Percentiles rank a stretch among this genome's conserved stretches.
Conservation (phyloP, 2,329 filamentous ascomycete genomes). For the Aspergillus neoniger region DNA sequence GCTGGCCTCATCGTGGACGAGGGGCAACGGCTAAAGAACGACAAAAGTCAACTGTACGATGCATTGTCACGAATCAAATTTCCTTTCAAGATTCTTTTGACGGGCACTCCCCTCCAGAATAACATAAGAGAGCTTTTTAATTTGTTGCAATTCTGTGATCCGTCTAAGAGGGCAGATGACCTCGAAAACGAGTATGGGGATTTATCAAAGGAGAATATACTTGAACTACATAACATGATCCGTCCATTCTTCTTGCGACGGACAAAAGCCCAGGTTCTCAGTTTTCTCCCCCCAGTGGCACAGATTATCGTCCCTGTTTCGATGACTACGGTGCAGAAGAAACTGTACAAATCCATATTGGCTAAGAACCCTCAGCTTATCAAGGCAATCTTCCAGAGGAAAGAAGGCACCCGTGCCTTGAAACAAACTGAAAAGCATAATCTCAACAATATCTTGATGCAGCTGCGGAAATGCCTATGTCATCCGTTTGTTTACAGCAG, state of each 20-base stretch:
- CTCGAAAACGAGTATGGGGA: slow-evolving; percentile 75
- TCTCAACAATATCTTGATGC: slow-evolving; percentile 92
- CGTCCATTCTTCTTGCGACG: slow-evolving; percentile 70
- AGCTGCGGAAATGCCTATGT: slow-evolving; percentile 89
- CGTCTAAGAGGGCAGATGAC: slow-evolving; percentile 65
- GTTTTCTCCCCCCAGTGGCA: slow-evolving; percentile 87
- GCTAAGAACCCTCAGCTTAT: slow-evolving; percentile 88
- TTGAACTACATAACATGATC: slow-evolving; percentile 79
- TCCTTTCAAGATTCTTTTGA: slow-evolving; percentile 82
- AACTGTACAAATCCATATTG: slow-evolving; percentile 89
- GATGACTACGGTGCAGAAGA: slow-evolving; percentile 92
- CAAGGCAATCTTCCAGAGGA: slow-evolving; percentile 74
- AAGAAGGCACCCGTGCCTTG: slow-evolving; percentile 54
- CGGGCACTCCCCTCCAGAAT: slow-evolving; percentile 78
- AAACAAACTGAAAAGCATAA: slow-evolving; percentile 73
- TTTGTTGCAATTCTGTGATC: slow-evolving; percentile 89
- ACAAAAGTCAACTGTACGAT: slow-evolving; percentile 77
- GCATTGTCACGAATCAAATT: slow-evolving; percentile 72
- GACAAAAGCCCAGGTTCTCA: slow-evolving; percentile 87
- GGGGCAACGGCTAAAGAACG: slow-evolving; percentile 92
- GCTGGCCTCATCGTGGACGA: slow-evolving; percentile 89
- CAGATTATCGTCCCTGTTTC: slow-evolving; percentile 96
- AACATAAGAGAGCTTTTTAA: slow-evolving; percentile 95
- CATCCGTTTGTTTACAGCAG: slow-evolving; percentile 94
- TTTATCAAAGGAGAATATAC: slow-evolving; percentile 80